A percentile compares a stretch with the other conserved stretches of the same genome.
These are phyloP conservation scores for Allodekkera sacchari DNA, from an alignment of 805 yeast genomes.

Conservation along the genomic window DNA sequence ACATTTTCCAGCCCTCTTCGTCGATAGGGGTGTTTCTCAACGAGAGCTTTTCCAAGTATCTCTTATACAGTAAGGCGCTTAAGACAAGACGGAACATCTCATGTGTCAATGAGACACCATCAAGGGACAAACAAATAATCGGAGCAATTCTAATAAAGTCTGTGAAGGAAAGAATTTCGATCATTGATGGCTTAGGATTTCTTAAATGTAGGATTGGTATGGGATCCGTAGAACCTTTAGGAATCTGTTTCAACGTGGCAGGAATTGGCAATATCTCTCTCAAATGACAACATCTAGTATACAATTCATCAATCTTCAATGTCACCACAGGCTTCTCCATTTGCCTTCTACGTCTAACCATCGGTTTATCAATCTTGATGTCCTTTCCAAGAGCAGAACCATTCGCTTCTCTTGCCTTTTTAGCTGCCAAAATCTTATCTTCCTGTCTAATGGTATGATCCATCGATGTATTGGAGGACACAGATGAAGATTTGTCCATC, in stretches of 20 bases:
- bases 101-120: conserved; percentile 64
- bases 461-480: conserved; percentile 10
- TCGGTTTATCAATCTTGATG: conserved; percentile 63
- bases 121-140: conserved; percentile 63
- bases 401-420: conserved; percentile 17
- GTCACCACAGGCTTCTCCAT: conserved; percentile 32
- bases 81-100: conserved; percentile 74
- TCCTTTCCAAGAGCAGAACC: conserved; percentile 10
- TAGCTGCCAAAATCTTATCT: conserved; percentile 23
- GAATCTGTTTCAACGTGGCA: conserved; percentile 75
- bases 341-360: conserved; percentile 30
- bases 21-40: conserved; percentile 72
- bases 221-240: conserved; percentile 70
- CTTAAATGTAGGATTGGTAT: conserved; percentile 61
- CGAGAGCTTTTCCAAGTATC: conserved; percentile 61
- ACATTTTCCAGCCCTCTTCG: conserved; percentile 64
- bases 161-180: conserved; percentile 80
- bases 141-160: conserved; percentile 87
- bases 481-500: conserved; percentile 13
- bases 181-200: conserved; percentile 84
- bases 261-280: conserved; percentile 90
- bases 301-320: conserved; percentile 55
- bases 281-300: conserved; percentile 88
- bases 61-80: conserved; percentile 59
- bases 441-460: conserved; percentile 22